A percentile compares a stretch with the other conserved stretches of the same genome.
phyloP scores from a whole-genome alignment of 2,329 filamentous ascomycete species.

The Orbilia brochopaga region DNA sequence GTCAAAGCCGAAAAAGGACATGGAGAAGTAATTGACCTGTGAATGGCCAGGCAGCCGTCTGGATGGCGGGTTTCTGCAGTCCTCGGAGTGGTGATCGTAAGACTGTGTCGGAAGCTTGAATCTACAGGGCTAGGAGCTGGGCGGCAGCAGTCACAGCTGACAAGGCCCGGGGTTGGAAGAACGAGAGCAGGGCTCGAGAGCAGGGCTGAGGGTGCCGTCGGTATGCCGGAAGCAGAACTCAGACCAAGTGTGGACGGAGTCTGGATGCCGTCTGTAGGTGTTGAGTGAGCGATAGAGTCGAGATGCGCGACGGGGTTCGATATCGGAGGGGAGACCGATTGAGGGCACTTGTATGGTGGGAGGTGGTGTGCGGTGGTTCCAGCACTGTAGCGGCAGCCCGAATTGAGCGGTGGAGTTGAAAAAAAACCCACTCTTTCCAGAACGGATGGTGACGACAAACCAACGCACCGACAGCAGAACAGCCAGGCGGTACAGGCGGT shows the following conservation, averaged over 20 bases:
- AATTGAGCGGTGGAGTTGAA: background rate
- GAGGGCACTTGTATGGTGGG: background rate
- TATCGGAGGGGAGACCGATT: background rate
- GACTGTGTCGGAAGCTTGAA: background rate
- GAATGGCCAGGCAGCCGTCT: slow-evolving; percentile 16
- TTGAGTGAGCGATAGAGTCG: background rate
- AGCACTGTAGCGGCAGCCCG: background rate
- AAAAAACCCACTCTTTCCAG: background rate
- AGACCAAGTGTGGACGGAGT: background rate
- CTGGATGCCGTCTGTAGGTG: background rate
- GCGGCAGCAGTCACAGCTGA: slow-evolving; percentile 4
- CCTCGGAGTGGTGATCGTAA: background rate
- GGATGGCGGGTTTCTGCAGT: slow-evolving; percentile 1
- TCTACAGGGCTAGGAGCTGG: background rate
- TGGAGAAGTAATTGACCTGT: slow-evolving; percentile 58
- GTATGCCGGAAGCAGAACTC: background rate
- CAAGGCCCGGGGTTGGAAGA: background rate
- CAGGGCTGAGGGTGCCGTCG: background rate
- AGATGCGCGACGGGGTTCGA: background rate
- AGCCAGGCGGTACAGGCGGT: background rate
- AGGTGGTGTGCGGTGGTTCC: background rate
- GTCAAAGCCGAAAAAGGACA: slow-evolving; percentile 95
- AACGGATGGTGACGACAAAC: slow-evolving; percentile 1
- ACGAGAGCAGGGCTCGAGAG: background rate
- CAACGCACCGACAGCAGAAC: background rate